Base-by-base conservation (phyloP, 495 filamentous ascomycete species). In the Chaetomium tenue region DNA sequence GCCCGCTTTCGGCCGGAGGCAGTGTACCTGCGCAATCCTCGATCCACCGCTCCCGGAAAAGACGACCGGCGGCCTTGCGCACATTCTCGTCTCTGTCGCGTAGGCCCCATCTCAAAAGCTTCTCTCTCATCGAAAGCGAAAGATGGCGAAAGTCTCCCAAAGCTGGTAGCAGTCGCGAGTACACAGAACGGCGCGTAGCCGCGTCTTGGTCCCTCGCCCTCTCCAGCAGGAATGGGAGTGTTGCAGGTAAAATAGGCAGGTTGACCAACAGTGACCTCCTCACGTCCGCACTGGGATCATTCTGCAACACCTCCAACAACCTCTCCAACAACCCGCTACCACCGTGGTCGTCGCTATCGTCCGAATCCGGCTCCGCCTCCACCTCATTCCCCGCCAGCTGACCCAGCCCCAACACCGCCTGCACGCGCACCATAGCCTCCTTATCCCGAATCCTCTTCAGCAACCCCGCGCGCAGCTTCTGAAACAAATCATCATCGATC, bases 141-240 rank as follows among this genome's bases (percentile, higher is more conserved):
- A 99, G 79, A 76, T 98, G 91, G 57, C 94, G 88, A 79, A 99
- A 99, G 76, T 99, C 94, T 20, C 93, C 93, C 9, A 99, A 81
- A 0, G 90, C 88, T 1, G 94, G 95, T 9, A 99, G 79, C 2
- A 99, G 78, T 18, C 90, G 87, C 4, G 93, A 89, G 72, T 97
- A 99, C 7, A 99, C 80, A 13, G 90, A 90, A 53, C 92, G 83
- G 57, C 94, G 83, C 2, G 91, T 98, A 3, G 85, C 79, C 2
- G 88, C 82, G 76, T 99, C 94, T 28, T 91, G 81, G 75, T 99
- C 94, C 67, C 94, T 84, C 23, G 95, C 91, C 63, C 94, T 85
- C 74, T 98, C 94, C 30, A 98, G 83, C 0, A 99, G 86, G 72
- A 89, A 97, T 18, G 91, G 91, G n/a, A 99, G 84, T 2, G 93